phyloP scores from a whole-genome alignment of 2,329 filamentous ascomycete genomes.

The Raffaelea arxii region DNA sequence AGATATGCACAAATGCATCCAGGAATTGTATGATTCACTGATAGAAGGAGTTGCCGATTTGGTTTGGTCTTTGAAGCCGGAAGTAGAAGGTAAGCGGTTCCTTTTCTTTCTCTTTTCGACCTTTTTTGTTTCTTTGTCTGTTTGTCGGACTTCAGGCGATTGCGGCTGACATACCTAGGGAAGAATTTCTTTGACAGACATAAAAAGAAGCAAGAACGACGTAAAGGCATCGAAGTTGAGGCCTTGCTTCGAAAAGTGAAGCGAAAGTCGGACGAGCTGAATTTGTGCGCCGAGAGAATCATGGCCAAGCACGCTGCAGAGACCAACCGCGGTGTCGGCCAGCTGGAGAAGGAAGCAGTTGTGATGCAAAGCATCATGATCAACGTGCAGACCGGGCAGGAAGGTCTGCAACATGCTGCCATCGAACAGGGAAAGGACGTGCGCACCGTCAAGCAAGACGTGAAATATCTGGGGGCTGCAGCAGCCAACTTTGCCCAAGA shows the following conservation, averaged over 20 bases:
- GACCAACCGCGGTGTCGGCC: not conserved
- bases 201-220: slow-evolving; percentile 3
- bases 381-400: not conserved
- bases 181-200: slow-evolving; percentile 3
- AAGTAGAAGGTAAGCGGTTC: slow-evolving; percentile 1
- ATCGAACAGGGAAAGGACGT: no score
- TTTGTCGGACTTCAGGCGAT: no score
- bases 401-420: not conserved
- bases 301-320: not conserved
- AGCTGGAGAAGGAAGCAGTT: not conserved
- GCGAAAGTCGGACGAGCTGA: slow-evolving; percentile 4
- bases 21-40: slow-evolving; percentile 5
- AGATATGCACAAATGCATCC: slow-evolving; percentile 6
- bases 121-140: no score
- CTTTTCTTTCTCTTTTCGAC: no score
- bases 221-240: slow-evolving; percentile 3
- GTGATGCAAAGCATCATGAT: not conserved
- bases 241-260: slow-evolving; percentile 5
- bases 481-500: not conserved
- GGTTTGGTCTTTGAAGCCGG: slow-evolving; percentile 3
- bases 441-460: no score
- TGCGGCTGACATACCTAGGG: no score
- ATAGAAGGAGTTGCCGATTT: slow-evolving; percentile 3
- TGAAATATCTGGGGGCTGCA: no score
- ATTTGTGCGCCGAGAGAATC: slow-evolving; percentile 6